These are phyloP conservation scores for Eutypella sp. DNA, from an alignment of 2,329 filamentous ascomycete species.

Conservation along the genomic window DNA sequence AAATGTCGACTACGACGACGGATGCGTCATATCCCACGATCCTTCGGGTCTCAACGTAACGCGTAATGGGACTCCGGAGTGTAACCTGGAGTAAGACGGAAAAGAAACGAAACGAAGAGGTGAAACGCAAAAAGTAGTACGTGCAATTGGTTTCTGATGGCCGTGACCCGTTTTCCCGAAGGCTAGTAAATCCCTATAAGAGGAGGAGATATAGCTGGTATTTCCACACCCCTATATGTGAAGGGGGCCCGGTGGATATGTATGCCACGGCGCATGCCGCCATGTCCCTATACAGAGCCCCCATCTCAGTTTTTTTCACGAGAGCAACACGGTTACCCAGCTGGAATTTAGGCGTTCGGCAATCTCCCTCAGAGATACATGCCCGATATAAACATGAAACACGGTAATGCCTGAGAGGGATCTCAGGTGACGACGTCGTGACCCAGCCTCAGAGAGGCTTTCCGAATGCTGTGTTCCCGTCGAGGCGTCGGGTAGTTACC, in stretches of 20 bases:
- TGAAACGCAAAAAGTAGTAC: no score
- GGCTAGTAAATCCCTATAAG: no score
- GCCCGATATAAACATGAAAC: constrained; percentile 23
- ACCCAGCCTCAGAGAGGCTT: constrained; percentile 20
- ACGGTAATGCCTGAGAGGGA: constrained; percentile 15
- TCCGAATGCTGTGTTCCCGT: constrained; percentile 25
- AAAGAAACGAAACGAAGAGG: not conserved
- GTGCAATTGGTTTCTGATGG: no score
- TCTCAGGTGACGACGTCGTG: constrained; percentile 14
- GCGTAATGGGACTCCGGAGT: not conserved
- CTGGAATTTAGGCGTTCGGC: constrained; percentile 12
- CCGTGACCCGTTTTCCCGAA: not conserved
- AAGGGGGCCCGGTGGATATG: no score
- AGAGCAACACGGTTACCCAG: constrained; percentile 18
- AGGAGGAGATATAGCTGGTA: no score
- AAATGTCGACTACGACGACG: not conserved
- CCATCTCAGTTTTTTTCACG: constrained; percentile 15
- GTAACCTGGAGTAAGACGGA: not conserved
- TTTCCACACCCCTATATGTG: no score
- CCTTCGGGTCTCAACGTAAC: not conserved
- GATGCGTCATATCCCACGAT: not conserved
- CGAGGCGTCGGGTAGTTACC: constrained; percentile 15
- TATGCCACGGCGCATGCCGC: no score
- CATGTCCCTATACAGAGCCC: no score
- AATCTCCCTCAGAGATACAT: constrained; percentile 8